phyloP scores from a whole-genome alignment of 352 stramenopile genomes.

The Halophytophthora polymorphica region DNA sequence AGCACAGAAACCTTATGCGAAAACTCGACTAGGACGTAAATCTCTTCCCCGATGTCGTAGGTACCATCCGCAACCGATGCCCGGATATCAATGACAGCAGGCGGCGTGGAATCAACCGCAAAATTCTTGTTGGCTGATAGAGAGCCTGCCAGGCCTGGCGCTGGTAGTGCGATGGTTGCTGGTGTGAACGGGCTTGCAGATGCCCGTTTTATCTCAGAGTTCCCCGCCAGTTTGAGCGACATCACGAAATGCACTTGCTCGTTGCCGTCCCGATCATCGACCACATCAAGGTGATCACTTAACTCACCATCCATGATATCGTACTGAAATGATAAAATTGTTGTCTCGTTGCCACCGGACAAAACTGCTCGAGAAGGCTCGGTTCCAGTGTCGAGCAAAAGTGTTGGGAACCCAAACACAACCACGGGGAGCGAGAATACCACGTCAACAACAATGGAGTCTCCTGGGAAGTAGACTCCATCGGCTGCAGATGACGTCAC shows the following conservation, averaged over 20 bases:
- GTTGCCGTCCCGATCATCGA: slow-evolving; percentile 43
- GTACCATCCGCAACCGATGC: slow-evolving; percentile 45
- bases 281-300: slow-evolving; percentile 34
- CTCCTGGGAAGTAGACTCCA: slow-evolving; percentile 56
- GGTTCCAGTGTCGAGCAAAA: slow-evolving; percentile 28
- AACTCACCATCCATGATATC: slow-evolving; percentile 36
- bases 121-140: slow-evolving; percentile 41
- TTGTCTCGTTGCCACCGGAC: slow-evolving; percentile 34
- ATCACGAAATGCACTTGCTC: slow-evolving; percentile 44
- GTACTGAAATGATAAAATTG: slow-evolving; percentile 52
- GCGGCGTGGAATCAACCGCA: slow-evolving; percentile 42
- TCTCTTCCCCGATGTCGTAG: slow-evolving; percentile 56
- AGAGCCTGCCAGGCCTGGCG: slow-evolving; percentile 41
- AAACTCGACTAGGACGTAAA: slow-evolving; percentile 55
- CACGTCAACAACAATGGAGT: slow-evolving; percentile 49
- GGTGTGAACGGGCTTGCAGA: slow-evolving; percentile 43
- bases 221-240: slow-evolving; percentile 29
- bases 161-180: slow-evolving; percentile 39
- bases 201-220: slow-evolving; percentile 44
- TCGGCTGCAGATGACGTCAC: slow-evolving; percentile 35
- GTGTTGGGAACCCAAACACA: slow-evolving; percentile 43
- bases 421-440: slow-evolving; percentile 64
- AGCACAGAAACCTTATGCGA: slow-evolving; percentile 46
- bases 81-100: slow-evolving; percentile 40
- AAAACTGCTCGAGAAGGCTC: slow-evolving; percentile 22